phyloP scores from a whole-genome alignment of 371 early-diverging fungal genomes.

The Chytridium lagenaria region DNA sequence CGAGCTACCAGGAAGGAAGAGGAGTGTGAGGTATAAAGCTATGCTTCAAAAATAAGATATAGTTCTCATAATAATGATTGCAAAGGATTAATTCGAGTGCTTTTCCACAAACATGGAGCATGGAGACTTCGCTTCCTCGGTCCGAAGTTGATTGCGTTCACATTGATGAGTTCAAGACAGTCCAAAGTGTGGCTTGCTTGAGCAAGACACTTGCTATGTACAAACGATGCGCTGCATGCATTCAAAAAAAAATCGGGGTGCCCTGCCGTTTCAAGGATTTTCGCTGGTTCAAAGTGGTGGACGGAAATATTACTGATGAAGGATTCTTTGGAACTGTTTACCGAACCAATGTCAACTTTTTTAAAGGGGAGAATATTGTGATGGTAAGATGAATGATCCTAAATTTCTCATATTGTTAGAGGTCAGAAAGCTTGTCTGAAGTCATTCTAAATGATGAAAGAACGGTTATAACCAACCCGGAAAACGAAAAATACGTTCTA shows the following conservation, averaged over 20 bases:
- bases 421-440: too few relatives aligned
- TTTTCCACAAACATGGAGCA: too few relatives aligned
- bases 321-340: slow-evolving; percentile 10
- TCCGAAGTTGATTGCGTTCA: background rate
- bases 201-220: background rate
- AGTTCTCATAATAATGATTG: too few relatives aligned
- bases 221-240: background rate
- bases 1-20: too few relatives aligned
- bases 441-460: background rate
- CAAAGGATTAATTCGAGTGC: too few relatives aligned
- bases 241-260: slow-evolving; percentile 17
- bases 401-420: too few relatives aligned
- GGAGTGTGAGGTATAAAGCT: too few relatives aligned
- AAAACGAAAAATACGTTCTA: slow-evolving; percentile 29
- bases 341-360: background rate
- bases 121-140: too few relatives aligned
- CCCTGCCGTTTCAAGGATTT: slow-evolving; percentile 29
- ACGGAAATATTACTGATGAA: slow-evolving; percentile 9
- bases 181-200: background rate
- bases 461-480: background rate
- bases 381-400: background rate
- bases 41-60: too few relatives aligned
- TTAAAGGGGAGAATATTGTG: background rate
- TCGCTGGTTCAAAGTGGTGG: slow-evolving; percentile 7
- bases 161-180: background rate